Evolutionary conservation across 129 eudicot genomes (phyloP).

Genomic region (Lactuca sativa): DNA sequence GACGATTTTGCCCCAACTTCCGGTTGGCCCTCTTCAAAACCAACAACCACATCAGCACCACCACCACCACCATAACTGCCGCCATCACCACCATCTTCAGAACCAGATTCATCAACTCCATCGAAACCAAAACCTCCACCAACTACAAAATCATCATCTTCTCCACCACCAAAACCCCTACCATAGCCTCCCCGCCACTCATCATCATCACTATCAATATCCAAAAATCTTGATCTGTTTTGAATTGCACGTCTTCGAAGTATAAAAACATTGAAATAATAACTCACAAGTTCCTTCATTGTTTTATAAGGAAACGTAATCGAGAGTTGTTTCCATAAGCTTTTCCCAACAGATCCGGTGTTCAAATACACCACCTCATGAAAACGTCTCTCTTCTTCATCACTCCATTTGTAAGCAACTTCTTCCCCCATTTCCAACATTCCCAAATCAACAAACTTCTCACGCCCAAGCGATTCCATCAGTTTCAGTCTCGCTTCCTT

Average conservation of each 20-base stretch:
- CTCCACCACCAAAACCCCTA: slow-evolving; percentile 15
- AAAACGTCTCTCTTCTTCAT: slow-evolving; percentile 48
- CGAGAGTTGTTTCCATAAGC: slow-evolving; percentile 50
- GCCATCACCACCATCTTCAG: slow-evolving; percentile 17
- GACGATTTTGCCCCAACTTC: slow-evolving; percentile 18
- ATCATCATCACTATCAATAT: slow-evolving; percentile 69
- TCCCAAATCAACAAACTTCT: slow-evolving; percentile 48
- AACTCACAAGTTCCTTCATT: slow-evolving; percentile 54
- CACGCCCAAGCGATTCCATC: slow-evolving; percentile 36
- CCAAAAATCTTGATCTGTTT: slow-evolving; percentile 42
- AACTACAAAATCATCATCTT: slow-evolving; percentile 39
- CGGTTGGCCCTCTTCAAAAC: neutral
- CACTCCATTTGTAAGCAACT: slow-evolving; percentile 51
- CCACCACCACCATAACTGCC: neutral
- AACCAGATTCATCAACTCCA: slow-evolving; percentile 22
- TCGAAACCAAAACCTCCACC: slow-evolving; percentile 22
- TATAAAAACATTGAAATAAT: slow-evolving; percentile 67
- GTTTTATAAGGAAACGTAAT: slow-evolving; percentile 42
- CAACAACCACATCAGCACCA: slow-evolving; percentile 21
- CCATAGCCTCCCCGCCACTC: slow-evolving; percentile 48
- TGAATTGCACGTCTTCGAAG: slow-evolving; percentile 59
- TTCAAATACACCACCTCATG: slow-evolving; percentile 52
- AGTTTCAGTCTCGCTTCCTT: slow-evolving; percentile 52
- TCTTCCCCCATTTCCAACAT: slow-evolving; percentile 64
- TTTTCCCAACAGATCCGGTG: slow-evolving; percentile 40